A percentile compares a stretch with the other conserved stretches of the same genome.
phyloP scores from a whole-genome alignment of 768 basidiomycete genomes.

The Lentinula lateritia region DNA sequence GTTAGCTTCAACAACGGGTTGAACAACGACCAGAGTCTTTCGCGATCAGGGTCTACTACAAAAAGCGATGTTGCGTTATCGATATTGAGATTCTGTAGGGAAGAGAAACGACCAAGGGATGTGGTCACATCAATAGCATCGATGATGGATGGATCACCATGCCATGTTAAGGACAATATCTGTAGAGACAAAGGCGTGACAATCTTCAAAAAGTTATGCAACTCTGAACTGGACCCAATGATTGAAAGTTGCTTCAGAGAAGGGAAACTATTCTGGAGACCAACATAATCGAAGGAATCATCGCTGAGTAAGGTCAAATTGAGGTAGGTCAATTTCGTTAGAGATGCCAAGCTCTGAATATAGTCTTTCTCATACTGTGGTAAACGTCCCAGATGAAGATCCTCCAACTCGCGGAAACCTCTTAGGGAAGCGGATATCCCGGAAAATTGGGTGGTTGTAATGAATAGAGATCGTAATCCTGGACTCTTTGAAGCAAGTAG shows the following conservation, averaged over 20 bases:
- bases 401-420: not conserved
- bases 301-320: not conserved
- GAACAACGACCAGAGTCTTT: not conserved
- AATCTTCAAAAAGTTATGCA: not conserved
- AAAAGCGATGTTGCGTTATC: not conserved
- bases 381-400: not conserved
- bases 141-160: not conserved
- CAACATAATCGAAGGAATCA: not conserved
- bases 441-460: not conserved
- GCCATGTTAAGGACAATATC: not conserved
- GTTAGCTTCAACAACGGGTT: not conserved
- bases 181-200: not conserved
- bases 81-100: not conserved
- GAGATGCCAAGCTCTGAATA: not conserved
- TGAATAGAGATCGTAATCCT: not conserved
- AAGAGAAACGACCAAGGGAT: not conserved
- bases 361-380: not conserved
- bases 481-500: not conserved
- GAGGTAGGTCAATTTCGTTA: not conserved
- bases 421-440: not conserved
- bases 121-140: not conserved
- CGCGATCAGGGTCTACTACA: not conserved
- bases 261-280: not conserved
- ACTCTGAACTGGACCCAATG: not conserved
- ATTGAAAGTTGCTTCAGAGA: not conserved